A percentile compares a stretch with the other conserved stretches of the same genome.
Evolutionary conservation across 495 filamentous ascomycete genomes (phyloP).

Genomic region (Xylaria venustula): DNA sequence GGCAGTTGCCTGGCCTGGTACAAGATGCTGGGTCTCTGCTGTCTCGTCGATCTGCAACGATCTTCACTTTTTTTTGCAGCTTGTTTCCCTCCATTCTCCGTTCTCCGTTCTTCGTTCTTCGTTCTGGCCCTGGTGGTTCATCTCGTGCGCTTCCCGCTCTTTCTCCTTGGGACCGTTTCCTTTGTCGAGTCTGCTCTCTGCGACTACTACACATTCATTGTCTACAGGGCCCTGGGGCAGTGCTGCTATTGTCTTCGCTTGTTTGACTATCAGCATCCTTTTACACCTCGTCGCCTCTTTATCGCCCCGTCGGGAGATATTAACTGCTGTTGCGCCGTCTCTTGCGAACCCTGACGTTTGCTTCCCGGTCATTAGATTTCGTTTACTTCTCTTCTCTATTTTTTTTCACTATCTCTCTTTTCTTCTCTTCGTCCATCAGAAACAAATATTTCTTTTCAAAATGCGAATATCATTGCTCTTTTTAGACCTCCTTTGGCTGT

Average conservation of each 20-base stretch:
- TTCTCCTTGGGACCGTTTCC: slow-evolving; percentile 17
- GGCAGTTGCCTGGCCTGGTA: slow-evolving; percentile 13
- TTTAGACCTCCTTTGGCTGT: slow-evolving; percentile 28
- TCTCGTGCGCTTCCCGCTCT: slow-evolving; percentile 18
- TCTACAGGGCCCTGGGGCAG: slow-evolving; percentile 9
- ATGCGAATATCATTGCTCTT: slow-evolving; percentile 29
- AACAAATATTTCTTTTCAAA: slow-evolving; percentile 7
- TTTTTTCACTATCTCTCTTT: slow-evolving; percentile 1
- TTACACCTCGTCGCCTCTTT: slow-evolving; percentile 21
- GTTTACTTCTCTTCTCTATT: slow-evolving; percentile 11
- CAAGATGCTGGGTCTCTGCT: slow-evolving; percentile 25
- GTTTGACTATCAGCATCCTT: slow-evolving; percentile 16
- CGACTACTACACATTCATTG: slow-evolving; percentile 17
- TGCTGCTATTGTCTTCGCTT: slow-evolving; percentile 15
- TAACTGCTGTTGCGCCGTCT: slow-evolving; percentile 19
- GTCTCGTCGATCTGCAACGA: slow-evolving; percentile 13
- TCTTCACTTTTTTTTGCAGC: slow-evolving; percentile 12
- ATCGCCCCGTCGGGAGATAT: slow-evolving; percentile 24
- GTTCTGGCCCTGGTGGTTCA: slow-evolving; percentile 19
- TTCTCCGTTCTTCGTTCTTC: not conserved
- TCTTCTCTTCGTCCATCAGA: not conserved
- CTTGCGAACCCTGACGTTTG: slow-evolving; percentile 12
- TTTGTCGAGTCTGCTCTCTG: slow-evolving; percentile 17
- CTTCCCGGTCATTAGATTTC: slow-evolving; percentile 8
- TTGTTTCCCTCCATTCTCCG: not conserved